Percentiles rank a stretch among this genome's conserved stretches.
Evolutionary conservation across 768 basidiomycete genomes (phyloP).

Genomic region (Termitomyces sp.): DNA sequence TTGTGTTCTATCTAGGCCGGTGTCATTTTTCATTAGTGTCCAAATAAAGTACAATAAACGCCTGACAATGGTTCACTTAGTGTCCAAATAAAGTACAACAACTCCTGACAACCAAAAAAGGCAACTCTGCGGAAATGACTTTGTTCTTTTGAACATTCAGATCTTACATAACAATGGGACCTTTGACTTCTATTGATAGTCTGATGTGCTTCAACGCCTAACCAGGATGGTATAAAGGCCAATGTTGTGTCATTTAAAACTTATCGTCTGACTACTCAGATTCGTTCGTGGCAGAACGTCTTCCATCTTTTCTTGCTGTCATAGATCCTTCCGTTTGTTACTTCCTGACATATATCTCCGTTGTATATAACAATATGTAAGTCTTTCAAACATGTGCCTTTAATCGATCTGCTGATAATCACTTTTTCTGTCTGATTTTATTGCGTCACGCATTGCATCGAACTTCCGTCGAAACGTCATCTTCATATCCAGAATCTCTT

Average conservation of each 20-base stretch:
- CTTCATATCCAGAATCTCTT: background rate
- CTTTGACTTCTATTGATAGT: background rate
- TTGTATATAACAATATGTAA: background rate
- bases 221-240: background rate
- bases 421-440: background rate
- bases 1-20: background rate
- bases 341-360: background rate
- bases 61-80: background rate
- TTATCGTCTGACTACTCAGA: background rate
- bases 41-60: background rate
- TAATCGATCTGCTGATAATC: background rate
- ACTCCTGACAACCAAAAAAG: background rate
- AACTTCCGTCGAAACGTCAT: constrained; percentile 1
- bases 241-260: background rate
- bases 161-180: background rate
- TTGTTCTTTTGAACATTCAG: background rate
- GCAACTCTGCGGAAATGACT: background rate
- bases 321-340: background rate
- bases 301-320: background rate
- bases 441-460: constrained; percentile 6
- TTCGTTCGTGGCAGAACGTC: background rate
- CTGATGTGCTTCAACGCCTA: background rate
- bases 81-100: background rate
- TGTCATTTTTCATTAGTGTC: background rate
- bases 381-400: background rate